Base-by-base conservation (phyloP, 768 basidiomycete genomes). In the Podaxis sp. region DNA sequence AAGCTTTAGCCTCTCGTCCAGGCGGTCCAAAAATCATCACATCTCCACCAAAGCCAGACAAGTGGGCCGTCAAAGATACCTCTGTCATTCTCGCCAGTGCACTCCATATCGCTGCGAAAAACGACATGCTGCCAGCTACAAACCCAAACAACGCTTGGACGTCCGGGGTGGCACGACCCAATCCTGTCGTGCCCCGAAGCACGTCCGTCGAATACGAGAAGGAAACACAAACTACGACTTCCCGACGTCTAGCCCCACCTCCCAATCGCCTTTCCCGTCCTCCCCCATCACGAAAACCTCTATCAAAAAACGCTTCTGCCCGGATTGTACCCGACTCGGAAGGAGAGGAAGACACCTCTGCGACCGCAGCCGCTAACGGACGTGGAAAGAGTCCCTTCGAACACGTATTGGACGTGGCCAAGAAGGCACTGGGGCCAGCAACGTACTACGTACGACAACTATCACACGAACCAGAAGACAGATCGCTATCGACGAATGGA, bases 71-170 rank as follows among this genome's bases (percentile, higher is more conserved):
- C 63, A 89, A 89, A 69, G 91, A 92, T 74, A 94, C 93, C 50
- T 88, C 91, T 19, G 93, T 94, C 55, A 90, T 92, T 74, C 88
- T 93, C 69, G 93, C 92, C 9, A 83, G 84, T 68, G 93, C 93
- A 33, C 90, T 95, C 70, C 77, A 80, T 12, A 61, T 66, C 86
- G 93, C 93, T 19, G 89, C 83, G 22, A 77, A 75, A 71, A 59
- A 63, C 50, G 77, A 79, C 63, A 70, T 75, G 51, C 64, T 77
- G 36, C 75, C 71, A 67, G 27, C 68, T 4, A 58, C 63, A 58
- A 85, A 82, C 66, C 84, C 85, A 29, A 89, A 90, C 71, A 77
- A 77, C 57, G 74, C 87, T 0, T 91, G 89, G 91, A 85, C 85
- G 2, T 87, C 89, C 2, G 43, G 43, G 3, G 77, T 82, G n/a